Conservation (phyloP, 805 yeast genomes). For the Sugiyamaella lignohabitans region DNA sequence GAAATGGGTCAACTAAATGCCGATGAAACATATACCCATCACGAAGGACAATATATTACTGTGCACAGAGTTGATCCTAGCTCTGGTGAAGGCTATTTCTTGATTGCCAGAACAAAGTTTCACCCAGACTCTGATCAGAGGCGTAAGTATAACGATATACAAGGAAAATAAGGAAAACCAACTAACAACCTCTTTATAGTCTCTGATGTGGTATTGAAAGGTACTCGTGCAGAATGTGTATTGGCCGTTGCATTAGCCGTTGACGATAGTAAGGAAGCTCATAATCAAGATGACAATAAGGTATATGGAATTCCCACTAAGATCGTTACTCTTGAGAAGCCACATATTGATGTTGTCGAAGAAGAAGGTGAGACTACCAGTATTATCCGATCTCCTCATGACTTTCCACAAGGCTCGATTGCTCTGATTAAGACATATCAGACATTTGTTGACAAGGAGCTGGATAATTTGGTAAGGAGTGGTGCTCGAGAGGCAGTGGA, state of each 20-base stretch:
- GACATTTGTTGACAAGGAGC: slow-evolving; percentile 53
- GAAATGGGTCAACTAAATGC: slow-evolving; percentile 45
- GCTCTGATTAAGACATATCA: slow-evolving; percentile 72
- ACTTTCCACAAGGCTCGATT: slow-evolving; percentile 86
- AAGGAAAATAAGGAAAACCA: neutral
- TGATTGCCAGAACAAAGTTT: slow-evolving; percentile 84
- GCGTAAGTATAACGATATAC: slow-evolving; percentile 12
- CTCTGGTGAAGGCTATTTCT: slow-evolving; percentile 82
- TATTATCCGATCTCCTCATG: slow-evolving; percentile 46
- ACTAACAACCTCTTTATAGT: slow-evolving; percentile 13
- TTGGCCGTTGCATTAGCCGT: slow-evolving; percentile 53
- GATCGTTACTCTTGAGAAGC: slow-evolving; percentile 46
- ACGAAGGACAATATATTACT: slow-evolving; percentile 86
- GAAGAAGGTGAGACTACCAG: slow-evolving; percentile 36
- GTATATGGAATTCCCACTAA: slow-evolving; percentile 63
- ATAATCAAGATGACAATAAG: slow-evolving; percentile 19
- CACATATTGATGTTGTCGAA: slow-evolving; percentile 42
- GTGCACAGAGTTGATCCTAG: slow-evolving; percentile 78
- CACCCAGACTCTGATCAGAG: slow-evolving; percentile 32
- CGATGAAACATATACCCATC: slow-evolving; percentile 91
- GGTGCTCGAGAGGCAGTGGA: slow-evolving; percentile 74
- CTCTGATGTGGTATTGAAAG: slow-evolving; percentile 29
- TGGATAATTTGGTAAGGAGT: slow-evolving; percentile 60
- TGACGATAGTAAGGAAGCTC: slow-evolving; percentile 35
- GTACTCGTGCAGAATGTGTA: slow-evolving; percentile 37